Conservation (phyloP, 2,329 filamentous ascomycete species). For the Diplodia seriata region DNA sequence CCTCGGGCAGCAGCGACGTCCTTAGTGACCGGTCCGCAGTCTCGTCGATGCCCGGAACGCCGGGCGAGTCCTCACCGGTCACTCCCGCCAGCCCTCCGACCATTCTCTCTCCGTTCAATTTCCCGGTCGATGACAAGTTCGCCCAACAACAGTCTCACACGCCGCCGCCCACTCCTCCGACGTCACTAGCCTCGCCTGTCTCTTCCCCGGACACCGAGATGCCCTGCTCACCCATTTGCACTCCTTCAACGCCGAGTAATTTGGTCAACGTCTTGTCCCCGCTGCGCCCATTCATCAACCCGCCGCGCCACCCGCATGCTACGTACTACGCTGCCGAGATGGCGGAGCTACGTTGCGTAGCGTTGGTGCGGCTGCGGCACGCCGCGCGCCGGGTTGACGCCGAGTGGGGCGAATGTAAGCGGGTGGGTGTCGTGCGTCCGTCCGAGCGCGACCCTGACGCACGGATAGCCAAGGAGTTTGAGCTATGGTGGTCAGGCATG, state of each 20-base stretch:
- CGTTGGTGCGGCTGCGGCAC: slow-evolving; percentile 54
- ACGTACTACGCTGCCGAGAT: slow-evolving; percentile 47
- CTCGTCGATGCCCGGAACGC: slow-evolving; percentile 37
- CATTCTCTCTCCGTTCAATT: slow-evolving; percentile 40
- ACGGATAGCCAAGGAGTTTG: slow-evolving; percentile 25
- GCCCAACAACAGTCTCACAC: not conserved
- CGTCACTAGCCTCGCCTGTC: not conserved
- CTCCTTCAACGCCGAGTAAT: slow-evolving; percentile 35
- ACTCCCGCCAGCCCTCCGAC: slow-evolving; percentile 35
- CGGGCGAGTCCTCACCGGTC: slow-evolving; percentile 36
- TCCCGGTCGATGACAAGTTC: slow-evolving; percentile 37
- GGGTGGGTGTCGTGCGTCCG: slow-evolving; percentile 21
- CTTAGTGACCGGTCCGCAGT: slow-evolving; percentile 32
- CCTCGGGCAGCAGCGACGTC: slow-evolving; percentile 22
- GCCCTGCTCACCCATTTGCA: slow-evolving; percentile 35
- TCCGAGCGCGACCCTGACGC: slow-evolving; percentile 24
- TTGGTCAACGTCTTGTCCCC: not conserved
- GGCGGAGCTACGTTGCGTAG: slow-evolving; percentile 49
- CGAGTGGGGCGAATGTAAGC: slow-evolving; percentile 42
- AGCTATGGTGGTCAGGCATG: slow-evolving; percentile 25
- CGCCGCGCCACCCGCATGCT: slow-evolving; percentile 45
- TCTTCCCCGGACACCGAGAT: slow-evolving; percentile 31
- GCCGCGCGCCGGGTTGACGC: slow-evolving; percentile 44
- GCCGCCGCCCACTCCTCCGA: slow-evolving; percentile 8
- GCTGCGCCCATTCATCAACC: slow-evolving; percentile 40